Conservation (phyloP, 176 grass and related monocot genomes). For the Raddia guianensis region DNA sequence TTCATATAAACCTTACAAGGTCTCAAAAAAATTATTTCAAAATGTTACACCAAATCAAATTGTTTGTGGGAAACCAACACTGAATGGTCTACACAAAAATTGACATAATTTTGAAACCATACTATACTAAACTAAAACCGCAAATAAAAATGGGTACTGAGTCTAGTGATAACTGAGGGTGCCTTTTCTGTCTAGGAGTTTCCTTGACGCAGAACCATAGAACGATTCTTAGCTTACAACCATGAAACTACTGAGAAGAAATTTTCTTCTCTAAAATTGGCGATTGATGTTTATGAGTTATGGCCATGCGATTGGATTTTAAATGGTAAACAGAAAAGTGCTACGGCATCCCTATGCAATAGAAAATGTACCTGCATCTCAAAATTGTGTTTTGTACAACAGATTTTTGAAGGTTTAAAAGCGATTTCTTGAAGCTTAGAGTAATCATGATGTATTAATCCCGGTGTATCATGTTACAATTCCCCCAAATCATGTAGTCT, state of each 20-base stretch:
- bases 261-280: neutral
- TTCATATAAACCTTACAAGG: no score
- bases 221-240: constrained; percentile 4
- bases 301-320: neutral
- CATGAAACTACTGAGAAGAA: constrained; percentile 9
- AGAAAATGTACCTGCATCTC: neutral
- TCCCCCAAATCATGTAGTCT: neutral
- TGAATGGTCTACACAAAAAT: no score
- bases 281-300: neutral
- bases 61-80: no score
- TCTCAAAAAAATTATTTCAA: no score
- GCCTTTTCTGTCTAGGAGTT: constrained; percentile 21
- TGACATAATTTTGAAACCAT: no score
- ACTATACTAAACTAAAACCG: no score
- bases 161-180: neutral
- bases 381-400: neutral
- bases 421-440: neutral
- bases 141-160: no score
- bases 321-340: neutral
- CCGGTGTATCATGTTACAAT: neutral
- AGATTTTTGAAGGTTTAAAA: no score
- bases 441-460: neutral
- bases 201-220: neutral
- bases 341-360: constrained; percentile 8
- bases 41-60: no score